Evolutionary conservation across 345 rosid genomes (phyloP), one percentile per base, ranked within the genome.

Genomic region (Lepidium didymum): DNA sequence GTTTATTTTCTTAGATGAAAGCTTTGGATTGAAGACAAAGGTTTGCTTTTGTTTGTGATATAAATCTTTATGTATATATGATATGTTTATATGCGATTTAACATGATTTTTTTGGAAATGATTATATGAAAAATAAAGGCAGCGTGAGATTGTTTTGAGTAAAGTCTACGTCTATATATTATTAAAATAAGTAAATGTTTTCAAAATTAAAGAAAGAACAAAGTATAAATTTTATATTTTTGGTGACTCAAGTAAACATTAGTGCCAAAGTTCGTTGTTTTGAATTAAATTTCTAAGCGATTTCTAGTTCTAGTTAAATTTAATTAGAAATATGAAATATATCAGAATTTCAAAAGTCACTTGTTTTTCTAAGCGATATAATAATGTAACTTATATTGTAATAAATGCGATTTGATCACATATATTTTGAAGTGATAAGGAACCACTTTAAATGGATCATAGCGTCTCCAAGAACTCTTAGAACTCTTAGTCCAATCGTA

Each of bases 1-100:
- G 54, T 50, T 73, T 50, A 59, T 53, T 12, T 10, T 10, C 9
- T 10, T 21, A 49, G 54, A 65, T 65, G 67, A 74, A 67, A 53
- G 64, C 74, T 74, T 74, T 74, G 49, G 52, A 60, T 74, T 74
- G 74, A 74, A 74, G 78, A 37, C n/a, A 68, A 36, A 61, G 42
- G 68, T 54, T 67, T 61, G 25, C 59, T 60, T 67, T 53, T 45
- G 4, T 34, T 58, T 43, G n/a, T 29, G 5, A 10, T 16, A 15
- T 4, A n/a, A 31, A 50, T 69, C 0, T 47, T 31, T 53, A 34
- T 58, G 16, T 50, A 6, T 57, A 10, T 19, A 13, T 50, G 10
- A 49, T 38, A 49, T 47, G 13, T 67, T 31, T 34, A 23, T 61
- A 52, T 70, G 50, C 38, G 34, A 53, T 33, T 31, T 37, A 8